phyloP scores from a whole-genome alignment of 2,329 filamentous ascomycete genomes.

The Clathrospora elynae region DNA sequence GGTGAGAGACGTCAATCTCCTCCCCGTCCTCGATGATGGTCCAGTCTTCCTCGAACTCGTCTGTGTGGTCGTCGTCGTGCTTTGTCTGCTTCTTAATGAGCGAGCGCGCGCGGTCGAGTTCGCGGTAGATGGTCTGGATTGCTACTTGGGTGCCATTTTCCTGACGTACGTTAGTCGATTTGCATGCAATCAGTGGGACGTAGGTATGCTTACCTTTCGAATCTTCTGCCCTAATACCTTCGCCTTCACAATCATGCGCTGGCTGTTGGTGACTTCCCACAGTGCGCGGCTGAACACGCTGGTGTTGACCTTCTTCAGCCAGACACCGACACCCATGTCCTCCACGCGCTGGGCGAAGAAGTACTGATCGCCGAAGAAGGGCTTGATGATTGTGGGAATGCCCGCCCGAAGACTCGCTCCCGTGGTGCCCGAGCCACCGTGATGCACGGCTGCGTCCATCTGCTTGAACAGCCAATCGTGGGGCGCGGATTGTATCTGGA shows the following conservation, averaged over 20 bases:
- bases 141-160: constrained; percentile 90
- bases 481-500: constrained; percentile 85
- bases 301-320: constrained; percentile 87
- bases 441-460: constrained; percentile 92
- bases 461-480: constrained; percentile 97
- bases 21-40: constrained; percentile 77
- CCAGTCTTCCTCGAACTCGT: constrained; percentile 83
- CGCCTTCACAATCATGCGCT: constrained; percentile 90
- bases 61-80: constrained; percentile 49
- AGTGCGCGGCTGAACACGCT: constrained; percentile 81
- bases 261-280: constrained; percentile 88
- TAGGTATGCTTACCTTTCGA: constrained; percentile 67
- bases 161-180: constrained; percentile 51
- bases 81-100: constrained; percentile 69
- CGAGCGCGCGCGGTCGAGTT: constrained; percentile 88
- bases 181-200: constrained; percentile 29
- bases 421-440: constrained; percentile 93
- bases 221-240: constrained; percentile 83
- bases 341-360: constrained; percentile 92
- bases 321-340: constrained; percentile 89
- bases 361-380: constrained; percentile 97
- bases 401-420: constrained; percentile 90
- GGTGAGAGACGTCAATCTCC: constrained; percentile 27
- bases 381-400: constrained; percentile 90
- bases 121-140: constrained; percentile 90